Conservation (phyloP, 306 rosid genomes). For the Hippophae tibetana region DNA sequence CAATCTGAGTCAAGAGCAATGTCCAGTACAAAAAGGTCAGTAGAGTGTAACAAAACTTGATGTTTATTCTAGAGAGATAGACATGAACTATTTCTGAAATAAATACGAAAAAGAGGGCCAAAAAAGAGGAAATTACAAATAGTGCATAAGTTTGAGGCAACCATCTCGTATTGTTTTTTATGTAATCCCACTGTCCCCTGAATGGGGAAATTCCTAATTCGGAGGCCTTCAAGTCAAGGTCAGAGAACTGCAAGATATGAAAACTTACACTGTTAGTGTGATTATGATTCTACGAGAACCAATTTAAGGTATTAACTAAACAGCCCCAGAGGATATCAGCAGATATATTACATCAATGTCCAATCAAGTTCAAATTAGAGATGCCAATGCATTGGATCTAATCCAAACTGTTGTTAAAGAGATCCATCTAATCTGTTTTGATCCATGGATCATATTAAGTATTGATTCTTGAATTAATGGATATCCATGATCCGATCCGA, state of each 20-base stretch:
- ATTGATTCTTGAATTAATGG: no score
- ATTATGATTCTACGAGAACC: slow-evolving; percentile 4
- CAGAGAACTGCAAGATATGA: slow-evolving; percentile 50
- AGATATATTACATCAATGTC: neutral
- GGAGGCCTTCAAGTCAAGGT: slow-evolving; percentile 36
- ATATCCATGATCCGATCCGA: no score
- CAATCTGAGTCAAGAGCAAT: slow-evolving; percentile 43
- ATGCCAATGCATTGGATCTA: no score
- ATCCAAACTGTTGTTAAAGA: no score
- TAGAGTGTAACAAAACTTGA: slow-evolving; percentile 5
- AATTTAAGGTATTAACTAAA: slow-evolving; percentile 4
- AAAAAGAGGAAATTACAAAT: slow-evolving; percentile 44
- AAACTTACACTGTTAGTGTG: slow-evolving; percentile 3
- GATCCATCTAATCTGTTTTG: no score
- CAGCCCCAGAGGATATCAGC: neutral
- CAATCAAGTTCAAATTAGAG: neutral
- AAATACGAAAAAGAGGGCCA: slow-evolving; percentile 1
- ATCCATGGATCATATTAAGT: no score
- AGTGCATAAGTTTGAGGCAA: slow-evolving; percentile 62
- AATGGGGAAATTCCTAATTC: slow-evolving; percentile 52
- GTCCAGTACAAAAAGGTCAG: slow-evolving; percentile 18
- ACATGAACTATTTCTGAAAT: neutral
- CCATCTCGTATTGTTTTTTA: slow-evolving; percentile 59
- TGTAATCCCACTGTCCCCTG: slow-evolving; percentile 56
- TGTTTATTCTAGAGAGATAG: slow-evolving; percentile 7